phyloP scores from a whole-genome alignment of 1,284 basidiomycete genomes.

The Heterobasidion occidentale region DNA sequence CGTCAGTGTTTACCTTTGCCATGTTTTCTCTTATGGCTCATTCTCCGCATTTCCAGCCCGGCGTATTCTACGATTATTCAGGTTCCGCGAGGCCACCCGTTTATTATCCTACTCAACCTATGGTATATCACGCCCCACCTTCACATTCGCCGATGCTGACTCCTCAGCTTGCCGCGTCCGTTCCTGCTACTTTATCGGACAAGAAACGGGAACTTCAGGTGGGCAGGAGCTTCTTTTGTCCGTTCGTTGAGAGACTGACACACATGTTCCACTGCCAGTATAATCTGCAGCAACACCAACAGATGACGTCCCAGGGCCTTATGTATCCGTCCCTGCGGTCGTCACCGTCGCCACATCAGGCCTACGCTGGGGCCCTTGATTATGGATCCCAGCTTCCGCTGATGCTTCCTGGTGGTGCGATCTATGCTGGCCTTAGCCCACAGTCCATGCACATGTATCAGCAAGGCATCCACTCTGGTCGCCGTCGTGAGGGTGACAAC shows the following conservation, averaged over 20 bases:
- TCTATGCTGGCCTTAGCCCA: constrained; percentile 31
- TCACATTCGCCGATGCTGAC: constrained; percentile 46
- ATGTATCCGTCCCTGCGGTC: constrained; percentile 34
- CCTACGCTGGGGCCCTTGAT: constrained; percentile 35
- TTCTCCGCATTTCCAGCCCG: constrained; percentile 29
- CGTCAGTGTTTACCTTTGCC: constrained; percentile 7
- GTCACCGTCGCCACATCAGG: constrained; percentile 33
- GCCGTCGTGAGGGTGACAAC: constrained; percentile 19
- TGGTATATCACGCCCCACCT: constrained; percentile 47
- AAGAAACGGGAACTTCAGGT: constrained; percentile 60
- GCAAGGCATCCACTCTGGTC: constrained; percentile 29
- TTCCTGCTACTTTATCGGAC: constrained; percentile 36
- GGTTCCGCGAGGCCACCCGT: constrained; percentile 36
- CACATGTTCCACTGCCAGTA: constrained; percentile 25
- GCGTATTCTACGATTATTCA: constrained; percentile 55
- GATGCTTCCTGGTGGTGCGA: constrained; percentile 33
- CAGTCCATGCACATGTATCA: constrained; percentile 30
- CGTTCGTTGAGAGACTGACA: not conserved
- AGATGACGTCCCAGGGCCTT: constrained; percentile 33
- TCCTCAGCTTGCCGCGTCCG: constrained; percentile 32
- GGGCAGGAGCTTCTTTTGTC: not conserved
- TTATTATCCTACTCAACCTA: constrained; percentile 52
- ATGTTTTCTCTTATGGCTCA: not conserved
- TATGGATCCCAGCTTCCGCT: constrained; percentile 41
- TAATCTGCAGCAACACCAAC: constrained; percentile 36